Conservation (phyloP, 345 rosid genomes). For the Abelmoschus esculentus region DNA sequence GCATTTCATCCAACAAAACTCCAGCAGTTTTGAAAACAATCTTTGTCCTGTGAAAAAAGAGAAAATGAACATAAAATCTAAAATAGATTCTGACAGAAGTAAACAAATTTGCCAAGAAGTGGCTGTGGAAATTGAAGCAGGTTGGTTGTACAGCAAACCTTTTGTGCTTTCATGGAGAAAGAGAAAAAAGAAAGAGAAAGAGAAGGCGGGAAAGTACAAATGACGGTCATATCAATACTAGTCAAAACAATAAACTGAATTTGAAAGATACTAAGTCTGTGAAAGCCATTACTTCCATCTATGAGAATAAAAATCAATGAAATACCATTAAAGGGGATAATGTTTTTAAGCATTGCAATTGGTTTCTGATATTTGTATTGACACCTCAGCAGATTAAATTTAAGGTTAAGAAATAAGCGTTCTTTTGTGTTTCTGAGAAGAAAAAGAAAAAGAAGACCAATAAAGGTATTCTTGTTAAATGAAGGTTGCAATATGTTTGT, state of each 20-base stretch:
- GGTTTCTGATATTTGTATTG: background rate
- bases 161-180: background rate
- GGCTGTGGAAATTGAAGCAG: background rate
- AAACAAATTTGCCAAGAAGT: background rate
- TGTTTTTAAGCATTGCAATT: background rate
- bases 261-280: background rate
- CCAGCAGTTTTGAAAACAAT: conserved; percentile 95
- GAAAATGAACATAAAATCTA: background rate
- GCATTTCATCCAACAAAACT: conserved; percentile 86
- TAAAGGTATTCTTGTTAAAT: background rate
- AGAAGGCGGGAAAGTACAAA: background rate
- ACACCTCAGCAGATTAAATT: background rate
- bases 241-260: background rate
- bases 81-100: background rate
- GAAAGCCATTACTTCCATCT: background rate
- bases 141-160: background rate
- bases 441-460: background rate
- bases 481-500: background rate
- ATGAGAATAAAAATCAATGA: background rate
- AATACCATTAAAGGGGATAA: background rate
- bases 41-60: conserved; percentile 51
- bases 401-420: background rate
- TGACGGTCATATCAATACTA: background rate
- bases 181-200: background rate
- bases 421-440: background rate